These are phyloP conservation scores for Alternaria infectoria DNA, from an alignment of 2,329 filamentous ascomycete species.

Conservation along the genomic window DNA sequence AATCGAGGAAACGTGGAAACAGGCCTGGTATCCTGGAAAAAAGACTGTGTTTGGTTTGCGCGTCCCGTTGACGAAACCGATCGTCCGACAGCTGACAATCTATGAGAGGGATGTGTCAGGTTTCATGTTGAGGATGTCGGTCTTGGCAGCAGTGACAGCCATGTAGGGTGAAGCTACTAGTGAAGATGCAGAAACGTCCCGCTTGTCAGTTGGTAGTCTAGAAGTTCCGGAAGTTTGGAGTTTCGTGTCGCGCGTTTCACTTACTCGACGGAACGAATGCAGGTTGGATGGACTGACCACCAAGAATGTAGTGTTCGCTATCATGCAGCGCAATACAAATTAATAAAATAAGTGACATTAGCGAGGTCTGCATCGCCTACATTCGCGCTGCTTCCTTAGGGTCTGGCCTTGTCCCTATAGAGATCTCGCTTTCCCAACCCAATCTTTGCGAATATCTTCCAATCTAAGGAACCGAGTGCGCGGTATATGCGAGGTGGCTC, in stretches of 20 bases:
- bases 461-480: neutral
- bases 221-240: neutral
- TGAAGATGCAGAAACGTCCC: neutral
- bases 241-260: neutral
- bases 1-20: neutral
- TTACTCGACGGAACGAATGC: neutral
- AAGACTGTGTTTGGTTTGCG: neutral
- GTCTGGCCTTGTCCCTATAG: neutral
- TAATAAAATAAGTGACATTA: neutral
- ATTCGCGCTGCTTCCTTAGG: neutral
- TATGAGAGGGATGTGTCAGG: neutral
- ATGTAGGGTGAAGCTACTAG: neutral
- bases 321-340: neutral
- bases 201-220: neutral
- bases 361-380: neutral
- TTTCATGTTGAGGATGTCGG: neutral
- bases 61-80: neutral
- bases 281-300: neutral
- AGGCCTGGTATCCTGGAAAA: neutral
- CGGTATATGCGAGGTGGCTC: neutral
- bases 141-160: neutral
- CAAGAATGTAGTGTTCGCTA: neutral
- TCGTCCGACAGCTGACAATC: neutral
- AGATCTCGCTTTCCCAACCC: neutral
- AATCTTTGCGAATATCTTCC: neutral